Percentiles rank a stretch among this genome's conserved stretches.
phyloP scores from a whole-genome alignment of 441 rosid genomes.

The Gossypium gossypioides region DNA sequence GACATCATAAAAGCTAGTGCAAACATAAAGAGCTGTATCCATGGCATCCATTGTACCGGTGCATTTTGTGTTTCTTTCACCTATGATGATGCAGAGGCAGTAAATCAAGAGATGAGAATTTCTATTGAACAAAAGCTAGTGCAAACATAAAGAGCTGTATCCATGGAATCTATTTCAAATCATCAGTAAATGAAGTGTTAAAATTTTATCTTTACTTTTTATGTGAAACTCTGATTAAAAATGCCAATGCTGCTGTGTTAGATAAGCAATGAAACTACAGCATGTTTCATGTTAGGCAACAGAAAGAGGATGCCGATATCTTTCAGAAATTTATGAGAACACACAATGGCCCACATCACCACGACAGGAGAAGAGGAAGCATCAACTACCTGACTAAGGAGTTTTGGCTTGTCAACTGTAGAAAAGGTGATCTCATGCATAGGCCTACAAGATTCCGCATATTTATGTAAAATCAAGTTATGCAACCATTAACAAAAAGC shows the following conservation, averaged over 20 bases:
- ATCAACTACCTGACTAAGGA: conserved; percentile 73
- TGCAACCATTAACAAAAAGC: conserved; percentile 1
- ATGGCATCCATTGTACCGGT: too few relatives aligned
- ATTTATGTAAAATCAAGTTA: neutral
- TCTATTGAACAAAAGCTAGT: neutral
- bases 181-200: neutral
- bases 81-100: neutral
- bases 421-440: conserved; percentile 95
- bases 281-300: neutral
- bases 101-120: neutral
- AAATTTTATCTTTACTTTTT: neutral
- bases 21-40: too few relatives aligned
- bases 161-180: neutral
- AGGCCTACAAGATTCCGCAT: conserved; percentile 44
- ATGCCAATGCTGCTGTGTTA: neutral
- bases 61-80: too few relatives aligned
- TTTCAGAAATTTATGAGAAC: neutral
- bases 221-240: neutral
- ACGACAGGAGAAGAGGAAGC: conserved; percentile 5
- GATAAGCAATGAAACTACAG: neutral
- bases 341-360: neutral
- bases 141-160: neutral
- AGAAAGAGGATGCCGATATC: neutral
- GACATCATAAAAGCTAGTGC: neutral
- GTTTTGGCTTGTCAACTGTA: conserved; percentile 85